phyloP scores from a whole-genome alignment of 2,329 filamentous ascomycete species.

The Aspergillus fischeri region DNA sequence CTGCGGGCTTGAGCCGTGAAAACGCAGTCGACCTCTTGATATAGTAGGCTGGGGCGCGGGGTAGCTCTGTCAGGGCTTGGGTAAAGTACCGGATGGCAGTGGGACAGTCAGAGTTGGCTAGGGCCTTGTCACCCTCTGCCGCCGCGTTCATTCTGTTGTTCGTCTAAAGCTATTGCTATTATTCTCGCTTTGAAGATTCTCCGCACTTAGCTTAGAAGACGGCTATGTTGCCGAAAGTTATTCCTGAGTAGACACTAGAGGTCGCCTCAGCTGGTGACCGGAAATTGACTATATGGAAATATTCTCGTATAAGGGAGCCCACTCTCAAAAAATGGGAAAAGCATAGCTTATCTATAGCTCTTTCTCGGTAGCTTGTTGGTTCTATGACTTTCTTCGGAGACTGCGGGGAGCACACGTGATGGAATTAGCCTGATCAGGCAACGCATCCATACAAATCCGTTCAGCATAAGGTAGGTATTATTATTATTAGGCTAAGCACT shows the following conservation, averaged over 20 bases:
- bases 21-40: conserved; percentile 77
- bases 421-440: conserved; percentile 1
- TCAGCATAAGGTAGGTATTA: too few species aligned
- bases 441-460: not conserved
- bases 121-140: conserved; percentile 56
- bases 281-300: not conserved
- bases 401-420: conserved; percentile 9
- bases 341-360: not conserved
- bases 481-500: not conserved
- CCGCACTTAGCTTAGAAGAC: not conserved
- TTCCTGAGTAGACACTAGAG: not conserved
- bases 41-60: conserved; percentile 71
- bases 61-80: conserved; percentile 57
- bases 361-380: conserved; percentile 1
- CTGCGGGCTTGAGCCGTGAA: conserved; percentile 54
- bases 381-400: conserved; percentile 12
- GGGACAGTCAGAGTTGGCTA: conserved; percentile 60
- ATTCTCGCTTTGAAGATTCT: not conserved
- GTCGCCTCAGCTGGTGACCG: not conserved
- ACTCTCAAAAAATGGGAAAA: not conserved
- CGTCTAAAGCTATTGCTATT: not conserved
- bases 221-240: not conserved
- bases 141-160: conserved; percentile 47
- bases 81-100: conserved; percentile 67
- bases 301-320: not conserved